Base-by-base conservation (phyloP, 2,329 filamentous ascomycete genomes). In the Mycosphaerella sp. region DNA sequence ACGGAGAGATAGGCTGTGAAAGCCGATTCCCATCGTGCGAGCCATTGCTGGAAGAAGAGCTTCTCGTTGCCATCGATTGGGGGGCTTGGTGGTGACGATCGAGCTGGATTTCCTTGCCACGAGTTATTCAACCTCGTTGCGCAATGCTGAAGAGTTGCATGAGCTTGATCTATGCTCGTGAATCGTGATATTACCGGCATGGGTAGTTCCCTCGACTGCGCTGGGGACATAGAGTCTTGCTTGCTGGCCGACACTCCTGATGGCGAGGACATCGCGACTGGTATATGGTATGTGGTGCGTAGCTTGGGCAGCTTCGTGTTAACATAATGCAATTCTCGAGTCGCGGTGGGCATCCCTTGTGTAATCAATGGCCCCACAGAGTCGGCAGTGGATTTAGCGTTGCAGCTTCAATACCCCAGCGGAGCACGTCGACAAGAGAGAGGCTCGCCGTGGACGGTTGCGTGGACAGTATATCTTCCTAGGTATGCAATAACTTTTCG, bases 61-160 rank as follows among this genome's bases (percentile, higher is more conserved):
- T 54, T 56, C 45, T 58, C 59, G 40, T 57, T 48, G 12, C 56
- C 51, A 32, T 60, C 53, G 43, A 58, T 51, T 7, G 59, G 58
- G 10, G 60, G 59, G 26, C 38, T 49, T 32, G 61, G 57, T 6
- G 57, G 54, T n/a, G 61, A 57, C 12, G 53, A 51, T 47, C 56
- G 42, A 32, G 52, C 51, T 12, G 58, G 56, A 40, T 57, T 59
- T 32, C 55, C 44, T 29, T 54, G 59, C 58, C 50, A 61, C 42
- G 54, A 58, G 40, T 45, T 59, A 32, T 58, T 61, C 12, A 69
- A 57, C 45, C 62, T 63, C 46, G 57, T 62, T 21, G 61, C 63
- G 55, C 66, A 69, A 29, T 67, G 64, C 21, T 62, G 59, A 4
- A 69, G 59, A 23, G 66, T 69, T 32, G 66, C 66, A 36, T 67